phyloP scores from a whole-genome alignment of 169 alveolate species.

The Miamiensis avidus region DNA sequence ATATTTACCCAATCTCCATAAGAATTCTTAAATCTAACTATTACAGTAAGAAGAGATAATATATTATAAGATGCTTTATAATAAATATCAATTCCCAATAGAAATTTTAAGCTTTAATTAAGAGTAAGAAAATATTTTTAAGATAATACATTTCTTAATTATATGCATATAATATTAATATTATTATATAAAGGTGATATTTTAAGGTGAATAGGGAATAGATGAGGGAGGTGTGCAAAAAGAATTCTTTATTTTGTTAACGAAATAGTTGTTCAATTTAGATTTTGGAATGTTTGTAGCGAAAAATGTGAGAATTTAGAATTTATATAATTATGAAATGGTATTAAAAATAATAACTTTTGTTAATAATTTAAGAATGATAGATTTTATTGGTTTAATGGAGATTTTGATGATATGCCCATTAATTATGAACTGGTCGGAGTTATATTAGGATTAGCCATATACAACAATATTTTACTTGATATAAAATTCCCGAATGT shows the following conservation, averaged over 20 bases:
- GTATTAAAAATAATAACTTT: not conserved
- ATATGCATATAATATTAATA: not conserved
- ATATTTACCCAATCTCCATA: not conserved
- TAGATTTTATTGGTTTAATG: conserved; percentile 87
- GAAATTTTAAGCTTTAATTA: conserved; percentile 58
- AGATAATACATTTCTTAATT: no score
- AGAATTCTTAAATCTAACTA: conserved; percentile 12
- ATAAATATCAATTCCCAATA: conserved; percentile 43
- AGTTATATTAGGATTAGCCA: conserved; percentile 88
- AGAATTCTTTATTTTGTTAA: conserved; percentile 88
- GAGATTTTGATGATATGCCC: conserved; percentile 75
- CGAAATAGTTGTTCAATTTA: conserved; percentile 85
- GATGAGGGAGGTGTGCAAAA: conserved; percentile 94
- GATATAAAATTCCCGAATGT: conserved; percentile 89
- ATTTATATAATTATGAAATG: not conserved
- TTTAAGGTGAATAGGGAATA: conserved; percentile 91
- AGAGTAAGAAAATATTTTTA: conserved; percentile 4
- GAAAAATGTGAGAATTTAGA: conserved; percentile 6
- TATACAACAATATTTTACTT: conserved; percentile 84
- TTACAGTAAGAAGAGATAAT: conserved; percentile 55
- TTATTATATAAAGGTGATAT: conserved; percentile 46
- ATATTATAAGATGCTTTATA: conserved; percentile 71
- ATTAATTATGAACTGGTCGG: conserved; percentile 90
- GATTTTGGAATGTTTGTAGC: conserved; percentile 88
- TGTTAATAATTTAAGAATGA: conserved; percentile 63